Percentiles rank a stretch among this genome's conserved stretches.
These are phyloP conservation scores for Termitomyces sp. DNA, from an alignment of 768 basidiomycete species.

Conservation along the genomic window DNA sequence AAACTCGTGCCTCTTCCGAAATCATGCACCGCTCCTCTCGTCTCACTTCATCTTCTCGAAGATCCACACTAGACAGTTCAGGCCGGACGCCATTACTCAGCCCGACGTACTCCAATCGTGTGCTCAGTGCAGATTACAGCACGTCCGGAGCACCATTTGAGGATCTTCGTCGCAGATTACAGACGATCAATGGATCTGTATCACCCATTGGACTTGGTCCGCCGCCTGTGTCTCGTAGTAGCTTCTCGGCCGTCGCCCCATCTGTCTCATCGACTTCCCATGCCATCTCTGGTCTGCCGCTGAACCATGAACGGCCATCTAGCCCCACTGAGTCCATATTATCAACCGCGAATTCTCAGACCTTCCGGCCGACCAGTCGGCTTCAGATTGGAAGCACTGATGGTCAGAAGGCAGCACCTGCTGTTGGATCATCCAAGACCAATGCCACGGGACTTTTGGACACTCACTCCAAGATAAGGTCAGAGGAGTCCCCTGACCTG, in stretches of 20 bases:
- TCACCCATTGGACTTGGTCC: constrained; percentile 51
- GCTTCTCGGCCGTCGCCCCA: constrained; percentile 29
- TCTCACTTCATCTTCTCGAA: constrained; percentile 28
- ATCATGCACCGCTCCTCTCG: constrained; percentile 33
- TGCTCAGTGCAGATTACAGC: constrained; percentile 41
- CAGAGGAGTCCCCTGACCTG: constrained; percentile 60
- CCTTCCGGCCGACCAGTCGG: constrained; percentile 50
- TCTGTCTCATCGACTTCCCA: constrained; percentile 23
- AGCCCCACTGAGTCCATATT: constrained; percentile 84
- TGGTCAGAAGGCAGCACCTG: constrained; percentile 83
- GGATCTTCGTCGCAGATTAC: constrained; percentile 71
- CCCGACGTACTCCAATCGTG: constrained; percentile 43
- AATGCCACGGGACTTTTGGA: constrained; percentile 83
- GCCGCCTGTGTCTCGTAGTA: constrained; percentile 31
- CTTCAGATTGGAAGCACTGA: constrained; percentile 70
- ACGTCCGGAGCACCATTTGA: constrained; percentile 59
- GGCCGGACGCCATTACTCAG: constrained; percentile 39
- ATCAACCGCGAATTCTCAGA: constrained; percentile 64
- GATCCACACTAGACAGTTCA: constrained; percentile 27
- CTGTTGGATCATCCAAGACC: constrained; percentile 78
- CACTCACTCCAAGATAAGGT: constrained; percentile 59
- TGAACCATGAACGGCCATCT: constrained; percentile 47
- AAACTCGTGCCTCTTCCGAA: constrained; percentile 39
- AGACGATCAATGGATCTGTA: constrained; percentile 66
- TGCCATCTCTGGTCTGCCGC: constrained; percentile 19